A percentile compares a stretch with the other conserved stretches of the same genome.
Evolutionary conservation across 805 yeast species (phyloP).

Genomic region (Saccharomycopsis oosterbeekiorum): DNA sequence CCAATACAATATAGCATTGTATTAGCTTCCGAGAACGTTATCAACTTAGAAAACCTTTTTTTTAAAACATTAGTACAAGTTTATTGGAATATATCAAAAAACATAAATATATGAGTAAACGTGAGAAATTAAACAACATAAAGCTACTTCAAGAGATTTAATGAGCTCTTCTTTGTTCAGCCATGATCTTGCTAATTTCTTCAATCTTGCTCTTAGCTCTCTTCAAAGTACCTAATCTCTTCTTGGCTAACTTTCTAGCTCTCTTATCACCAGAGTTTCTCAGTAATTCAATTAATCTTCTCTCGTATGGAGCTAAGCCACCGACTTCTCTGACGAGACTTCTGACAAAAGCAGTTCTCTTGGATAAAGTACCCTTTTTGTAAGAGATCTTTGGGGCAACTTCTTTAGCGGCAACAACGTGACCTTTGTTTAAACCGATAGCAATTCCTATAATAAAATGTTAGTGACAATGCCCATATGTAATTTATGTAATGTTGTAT

Average conservation of each 20-base stretch:
- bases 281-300: conserved; percentile 98
- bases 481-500: neutral
- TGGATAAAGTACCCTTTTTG: conserved; percentile 94
- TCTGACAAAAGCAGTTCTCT: conserved; percentile 95
- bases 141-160: conserved; percentile 5
- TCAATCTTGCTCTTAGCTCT: conserved; percentile 99
- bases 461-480: neutral
- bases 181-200: conserved; percentile 92
- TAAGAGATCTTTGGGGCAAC: conserved; percentile 82
- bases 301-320: conserved; percentile 99
- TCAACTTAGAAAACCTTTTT: too few species aligned
- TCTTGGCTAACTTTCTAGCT: conserved; percentile 99
- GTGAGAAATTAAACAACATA: neutral
- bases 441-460: conserved; percentile 58
- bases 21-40: too few species aligned
- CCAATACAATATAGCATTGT: too few species aligned
- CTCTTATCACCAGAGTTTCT: conserved; percentile 99
- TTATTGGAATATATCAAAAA: conserved; percentile 4
- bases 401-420: conserved; percentile 81
- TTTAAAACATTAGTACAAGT: conserved; percentile 10
- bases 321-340: conserved; percentile 92
- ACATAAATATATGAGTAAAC: neutral
- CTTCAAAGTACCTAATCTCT: conserved; percentile 99
- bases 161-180: conserved; percentile 87
- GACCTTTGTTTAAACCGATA: conserved; percentile 99